Evolutionary conservation across 768 basidiomycete genomes (phyloP).

Genomic region (Xerocomellus chrysenteron): DNA sequence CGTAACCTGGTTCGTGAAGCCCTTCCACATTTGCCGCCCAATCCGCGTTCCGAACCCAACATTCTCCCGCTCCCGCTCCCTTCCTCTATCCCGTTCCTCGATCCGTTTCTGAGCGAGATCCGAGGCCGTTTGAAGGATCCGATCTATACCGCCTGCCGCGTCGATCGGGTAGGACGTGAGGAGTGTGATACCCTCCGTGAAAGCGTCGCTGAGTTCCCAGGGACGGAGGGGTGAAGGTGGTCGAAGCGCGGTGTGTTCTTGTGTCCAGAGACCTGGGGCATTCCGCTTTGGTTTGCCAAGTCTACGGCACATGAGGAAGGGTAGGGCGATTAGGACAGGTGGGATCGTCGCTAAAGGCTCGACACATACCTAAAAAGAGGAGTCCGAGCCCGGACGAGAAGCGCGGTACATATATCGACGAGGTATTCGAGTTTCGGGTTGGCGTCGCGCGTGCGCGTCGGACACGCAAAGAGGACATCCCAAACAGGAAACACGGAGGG

Average conservation of each 20-base stretch:
- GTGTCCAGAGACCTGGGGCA: conserved; percentile 53
- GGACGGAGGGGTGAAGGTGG: conserved; percentile 46
- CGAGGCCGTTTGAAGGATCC: conserved; percentile 62
- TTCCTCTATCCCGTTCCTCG: conserved; percentile 33
- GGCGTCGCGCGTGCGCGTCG: conserved; percentile 47
- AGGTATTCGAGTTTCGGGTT: conserved; percentile 67
- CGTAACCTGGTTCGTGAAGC: conserved; percentile 54
- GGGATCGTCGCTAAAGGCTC: background rate
- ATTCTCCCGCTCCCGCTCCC: conserved; percentile 31
- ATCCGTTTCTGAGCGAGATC: conserved; percentile 58
- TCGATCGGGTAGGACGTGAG: conserved; percentile 66
- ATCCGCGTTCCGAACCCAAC: conserved; percentile 55
- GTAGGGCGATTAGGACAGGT: background rate
- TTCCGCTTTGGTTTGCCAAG: conserved; percentile 48
- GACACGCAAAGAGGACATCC: conserved; percentile 69
- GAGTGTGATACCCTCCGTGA: conserved; percentile 62
- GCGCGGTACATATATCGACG: conserved; percentile 67
- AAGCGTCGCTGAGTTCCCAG: conserved; percentile 60
- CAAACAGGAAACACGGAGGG: conserved; percentile 58
- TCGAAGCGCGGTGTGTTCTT: conserved; percentile 37
- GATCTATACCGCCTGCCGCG: conserved; percentile 67
- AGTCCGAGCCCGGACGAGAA: conserved; percentile 59
- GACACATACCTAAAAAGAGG: conserved; percentile 53
- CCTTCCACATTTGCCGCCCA: conserved; percentile 64
- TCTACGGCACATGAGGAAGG: conserved; percentile 32